Evolutionary conservation across 768 basidiomycete species (phyloP), one percentile per base, ranked within the genome.

Genomic region (Amanita rimosa): DNA sequence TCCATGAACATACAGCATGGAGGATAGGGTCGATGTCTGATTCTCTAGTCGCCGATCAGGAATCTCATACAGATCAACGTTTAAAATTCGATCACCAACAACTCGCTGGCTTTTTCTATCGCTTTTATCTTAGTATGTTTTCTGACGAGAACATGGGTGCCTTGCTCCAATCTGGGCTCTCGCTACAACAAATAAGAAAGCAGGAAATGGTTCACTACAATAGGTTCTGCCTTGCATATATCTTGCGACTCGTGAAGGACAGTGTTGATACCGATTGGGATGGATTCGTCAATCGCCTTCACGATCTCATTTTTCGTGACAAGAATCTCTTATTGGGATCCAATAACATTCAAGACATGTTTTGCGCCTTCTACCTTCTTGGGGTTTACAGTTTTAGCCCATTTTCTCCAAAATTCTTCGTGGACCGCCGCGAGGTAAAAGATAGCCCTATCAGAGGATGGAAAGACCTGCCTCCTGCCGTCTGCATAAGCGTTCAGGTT

Each of bases 61-160:
- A 17, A n/a, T 13, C 22, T 10, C 29, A 19, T 4, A n/a, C 5
- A 31, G 29, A 53, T 31, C 40, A 35, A 22, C 31, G 45, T 42
- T 42, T 53, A 26, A 33, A 21, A 44, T 59, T 21, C 33, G 62
- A 73, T 40, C 46, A 62, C 3, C 42, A 39, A 5, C 62, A 67
- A 43, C 61, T 76, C 16, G 69, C 59, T 6, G 50, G 55, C 8
- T 60, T 72, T 34, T 55, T 79, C 1, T 72, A 65, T 46, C 58
- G 62, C 11, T 56, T 76, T 5, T 77, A 77, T 53, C 60, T 61
- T 21, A 51, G 61, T 26, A 65, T 78, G 62, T 79, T 76, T 46
- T 53, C 60, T 14, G 57, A 67, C 9, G 74, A 78, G 44, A 57
- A 69, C 44, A 9, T 54, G 16, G 22, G 35, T 17, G 36, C 48